Conservation (phyloP, 1,139 yeast species). For the Hyphopichia khmerensis region DNA sequence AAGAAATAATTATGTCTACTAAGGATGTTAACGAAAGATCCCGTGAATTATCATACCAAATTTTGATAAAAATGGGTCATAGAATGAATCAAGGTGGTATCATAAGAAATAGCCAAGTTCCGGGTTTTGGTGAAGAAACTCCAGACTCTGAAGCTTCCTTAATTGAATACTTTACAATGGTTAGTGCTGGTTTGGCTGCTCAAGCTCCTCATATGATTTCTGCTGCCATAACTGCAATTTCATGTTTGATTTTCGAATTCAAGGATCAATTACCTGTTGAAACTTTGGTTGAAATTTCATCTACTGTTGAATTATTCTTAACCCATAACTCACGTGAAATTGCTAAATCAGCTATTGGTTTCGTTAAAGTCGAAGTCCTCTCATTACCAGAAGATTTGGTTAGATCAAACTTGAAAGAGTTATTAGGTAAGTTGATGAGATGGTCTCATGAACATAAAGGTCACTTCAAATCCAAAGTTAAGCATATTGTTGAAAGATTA, state of each 20-base stretch:
- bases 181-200: constrained; percentile 95
- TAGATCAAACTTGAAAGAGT: constrained; percentile 60
- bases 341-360: constrained; percentile 91
- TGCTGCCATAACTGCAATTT: constrained; percentile 88
- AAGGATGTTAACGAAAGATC: constrained; percentile 93
- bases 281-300: constrained; percentile 67
- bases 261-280: constrained; percentile 58
- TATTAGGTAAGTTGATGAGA: constrained; percentile 71
- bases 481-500: constrained; percentile 88
- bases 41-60: constrained; percentile 74
- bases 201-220: constrained; percentile 93
- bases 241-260: constrained; percentile 86
- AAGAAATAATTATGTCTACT: constrained; percentile 89
- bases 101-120: constrained; percentile 63
- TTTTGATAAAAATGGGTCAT: constrained; percentile 78
- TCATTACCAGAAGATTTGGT: constrained; percentile 81
- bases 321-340: constrained; percentile 91
- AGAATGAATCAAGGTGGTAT: constrained; percentile 73
- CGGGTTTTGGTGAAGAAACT: constrained; percentile 63
- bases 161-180: constrained; percentile 85
- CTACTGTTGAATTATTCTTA: constrained; percentile 87
- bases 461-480: constrained; percentile 88
- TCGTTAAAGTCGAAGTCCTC: constrained; percentile 86
- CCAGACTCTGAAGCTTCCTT: constrained; percentile 68
- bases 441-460: constrained; percentile 98